Base-by-base conservation (phyloP, 306 rosid genomes). In the Casuarina glauca region DNA sequence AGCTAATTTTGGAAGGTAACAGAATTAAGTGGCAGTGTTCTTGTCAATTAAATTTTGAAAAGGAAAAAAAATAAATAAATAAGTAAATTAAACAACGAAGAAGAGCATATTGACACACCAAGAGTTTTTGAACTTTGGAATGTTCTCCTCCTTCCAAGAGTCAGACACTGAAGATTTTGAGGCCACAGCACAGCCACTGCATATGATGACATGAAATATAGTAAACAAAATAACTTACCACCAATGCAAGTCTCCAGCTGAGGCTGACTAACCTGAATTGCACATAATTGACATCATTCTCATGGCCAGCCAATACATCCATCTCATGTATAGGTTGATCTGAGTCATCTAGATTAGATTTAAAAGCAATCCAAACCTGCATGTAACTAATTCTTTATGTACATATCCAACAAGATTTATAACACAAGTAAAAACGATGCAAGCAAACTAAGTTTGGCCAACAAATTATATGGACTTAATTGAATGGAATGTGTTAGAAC, bases 351-450 rank as follows among this genome's bases (percentile, higher is more conserved):
- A 84, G 71, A 75, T 80, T 82, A 74, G 89, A 81, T 89, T 87
- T 93, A 46, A 80, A 69, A 76, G 97, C 93, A 88, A 85, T 88
- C 97, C 97, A 93, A 49, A 93, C 98, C 98, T 93, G 92, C 86
- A 82, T 76, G 80, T 64, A 76, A 69, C 69, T 78, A 42, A 19
- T 78, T 63, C 72, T 72, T 45, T 60, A 79, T 77, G 36, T 83
- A 62, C 55, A 77, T 36, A 79, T 71, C 69, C 79, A 76, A 84
- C 82, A 54, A 78, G 76, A 70, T 76, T 51, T 62, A 46, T 80
- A 66, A 42, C 44, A 58, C 60, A 51, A 19, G 46, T 41, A 58
- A 83, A 73, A 83, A 73, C 55, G 43, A 81, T 77, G 68, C 76
- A 82, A 74, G 70, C 72, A 55, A 51, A 51, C 38, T 64, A 80